These are phyloP conservation scores for Epichloe coenophiala DNA, from an alignment of 2,329 filamentous ascomycete genomes.

Conservation along the genomic window DNA sequence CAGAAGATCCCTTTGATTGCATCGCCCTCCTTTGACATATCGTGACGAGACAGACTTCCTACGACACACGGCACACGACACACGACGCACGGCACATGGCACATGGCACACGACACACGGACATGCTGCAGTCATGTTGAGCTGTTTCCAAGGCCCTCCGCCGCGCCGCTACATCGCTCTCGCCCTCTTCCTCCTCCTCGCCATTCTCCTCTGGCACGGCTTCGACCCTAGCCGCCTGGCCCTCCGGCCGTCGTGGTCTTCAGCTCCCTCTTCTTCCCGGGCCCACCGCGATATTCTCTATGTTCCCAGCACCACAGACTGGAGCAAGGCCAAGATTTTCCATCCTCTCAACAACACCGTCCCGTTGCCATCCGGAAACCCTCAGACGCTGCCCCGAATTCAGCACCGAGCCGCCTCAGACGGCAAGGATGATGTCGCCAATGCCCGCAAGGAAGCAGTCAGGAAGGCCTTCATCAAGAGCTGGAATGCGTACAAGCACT, in stretches of 20 bases:
- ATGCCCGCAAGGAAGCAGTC: slow-evolving; percentile 23
- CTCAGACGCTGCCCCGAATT: slow-evolving; percentile 27
- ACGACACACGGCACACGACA: too few species aligned
- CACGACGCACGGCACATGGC: too few species aligned
- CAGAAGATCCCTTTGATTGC: too few species aligned
- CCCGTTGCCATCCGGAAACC: slow-evolving; percentile 21
- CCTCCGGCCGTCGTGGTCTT: slow-evolving; percentile 4
- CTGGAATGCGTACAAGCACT: slow-evolving; percentile 38
- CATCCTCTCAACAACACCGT: slow-evolving; percentile 19
- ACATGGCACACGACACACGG: background rate
- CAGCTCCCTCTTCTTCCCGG: background rate
- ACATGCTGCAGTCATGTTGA: slow-evolving; percentile 14
- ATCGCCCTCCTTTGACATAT: too few species aligned
- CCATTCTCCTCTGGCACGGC: slow-evolving; percentile 15
- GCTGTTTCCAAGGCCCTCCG: slow-evolving; percentile 17
- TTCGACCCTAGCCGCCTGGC: slow-evolving; percentile 9
- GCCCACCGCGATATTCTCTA: slow-evolving; percentile 17
- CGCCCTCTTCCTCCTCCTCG: slow-evolving; percentile 14
- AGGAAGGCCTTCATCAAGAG: slow-evolving; percentile 28
- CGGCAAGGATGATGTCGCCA: slow-evolving; percentile 23
- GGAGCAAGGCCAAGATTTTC: slow-evolving; percentile 20
- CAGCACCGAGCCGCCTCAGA: slow-evolving; percentile 22
- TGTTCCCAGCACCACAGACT: slow-evolving; percentile 25
- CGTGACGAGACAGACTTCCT: too few species aligned
- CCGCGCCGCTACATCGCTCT: slow-evolving; percentile 21